Base-by-base conservation (phyloP, 1,284 basidiomycete species). In the Pascua guehoae region DNA sequence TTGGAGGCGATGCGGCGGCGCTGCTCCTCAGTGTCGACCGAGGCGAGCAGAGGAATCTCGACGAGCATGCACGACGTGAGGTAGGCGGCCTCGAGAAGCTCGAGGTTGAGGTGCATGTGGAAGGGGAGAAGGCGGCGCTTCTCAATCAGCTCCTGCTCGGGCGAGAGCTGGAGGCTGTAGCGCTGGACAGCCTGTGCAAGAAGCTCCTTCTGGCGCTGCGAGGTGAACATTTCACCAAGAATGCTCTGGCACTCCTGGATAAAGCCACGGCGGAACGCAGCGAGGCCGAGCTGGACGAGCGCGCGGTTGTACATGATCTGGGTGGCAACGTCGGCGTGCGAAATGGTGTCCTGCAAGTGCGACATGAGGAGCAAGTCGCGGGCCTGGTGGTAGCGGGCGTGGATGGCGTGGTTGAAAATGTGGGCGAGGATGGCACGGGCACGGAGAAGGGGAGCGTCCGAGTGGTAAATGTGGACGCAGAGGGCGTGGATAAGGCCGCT, bases 91-190 rank as follows among this genome's bases (percentile, higher is more conserved):
- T 98, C 96, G 61, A 98, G 82, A 36, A 99, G 81, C 78, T 98
- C 96, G 14, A 96, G 91, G 80, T 98, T 98, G 80, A 98, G 95
- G 80, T 99, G 96, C 89, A 98, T 91, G 79, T 99, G 96, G 88
- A 98, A 99, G 39, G 96, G 96, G 24, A 99, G 82, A 70, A 98
- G 91, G 47, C 95, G 85, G 67, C 93, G 89, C 68, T 93, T 90
- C 77, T 98, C 96, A 8, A 93, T 86, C 74, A 93, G 90, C 77
- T 98, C 96, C 79, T 98, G 95, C 77, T 98, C 96, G 8, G 92
- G 91, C 14, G 88, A 86, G 53, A 97, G 81, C 12, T 88, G 86
- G 54, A 97, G 81, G 54, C 74, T 73, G 83, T 89, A 97, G 51
- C 91, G 85, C 74, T 94, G 92, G 8, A 97, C 88, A 51, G 95